phyloP scores from a whole-genome alignment of 2,329 filamentous ascomycete genomes.

The Colletotrichum limetticola region DNA sequence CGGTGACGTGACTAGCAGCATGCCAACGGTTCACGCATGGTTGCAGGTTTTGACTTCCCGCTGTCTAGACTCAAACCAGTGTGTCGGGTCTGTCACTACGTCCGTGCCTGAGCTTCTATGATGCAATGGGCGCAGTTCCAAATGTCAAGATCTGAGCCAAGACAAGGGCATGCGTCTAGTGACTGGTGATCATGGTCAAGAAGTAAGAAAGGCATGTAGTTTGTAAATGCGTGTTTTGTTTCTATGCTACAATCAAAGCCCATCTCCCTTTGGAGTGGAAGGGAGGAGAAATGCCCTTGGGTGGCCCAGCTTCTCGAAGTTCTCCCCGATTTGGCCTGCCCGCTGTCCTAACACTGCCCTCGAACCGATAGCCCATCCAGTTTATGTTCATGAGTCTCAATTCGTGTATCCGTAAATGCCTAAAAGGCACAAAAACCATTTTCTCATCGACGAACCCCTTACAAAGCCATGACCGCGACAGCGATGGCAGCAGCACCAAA shows the following conservation, averaged over 20 bases:
- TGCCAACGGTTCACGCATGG: neutral
- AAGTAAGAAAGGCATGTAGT: too few relatives aligned
- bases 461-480: conserved; percentile 30
- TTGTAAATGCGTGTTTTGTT: too few relatives aligned
- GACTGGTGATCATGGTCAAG: too few relatives aligned
- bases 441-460: neutral
- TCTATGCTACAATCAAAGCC: too few relatives aligned
- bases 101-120: neutral
- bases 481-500: conserved; percentile 29
- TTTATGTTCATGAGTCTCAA: neutral
- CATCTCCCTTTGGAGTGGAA: too few relatives aligned
- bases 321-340: too few relatives aligned
- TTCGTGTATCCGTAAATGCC: neutral
- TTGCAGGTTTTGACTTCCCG: conserved; percentile 6
- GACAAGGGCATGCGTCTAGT: too few relatives aligned
- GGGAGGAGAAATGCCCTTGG: too few relatives aligned
- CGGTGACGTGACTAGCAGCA: neutral
- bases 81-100: neutral
- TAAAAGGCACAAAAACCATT: neutral
- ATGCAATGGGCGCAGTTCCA: neutral
- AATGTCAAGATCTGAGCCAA: neutral
- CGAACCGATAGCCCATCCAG: too few relatives aligned
- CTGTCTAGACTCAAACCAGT: neutral
- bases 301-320: too few relatives aligned
- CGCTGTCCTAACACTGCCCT: neutral